Evolutionary conservation across 352 stramenopile genomes (phyloP).

Genomic region (Albugo candida): DNA sequence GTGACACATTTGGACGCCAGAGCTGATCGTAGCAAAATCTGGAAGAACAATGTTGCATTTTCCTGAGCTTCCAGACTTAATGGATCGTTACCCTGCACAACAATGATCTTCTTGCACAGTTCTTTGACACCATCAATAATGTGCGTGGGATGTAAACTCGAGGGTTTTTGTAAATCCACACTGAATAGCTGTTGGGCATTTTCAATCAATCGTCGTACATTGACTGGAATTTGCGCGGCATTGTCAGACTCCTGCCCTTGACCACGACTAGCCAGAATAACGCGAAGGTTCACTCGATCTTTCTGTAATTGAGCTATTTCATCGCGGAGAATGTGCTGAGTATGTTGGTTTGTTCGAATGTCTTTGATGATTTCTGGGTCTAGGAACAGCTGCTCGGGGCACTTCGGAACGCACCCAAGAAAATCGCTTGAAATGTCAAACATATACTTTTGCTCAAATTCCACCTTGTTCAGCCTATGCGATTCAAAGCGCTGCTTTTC

Average conservation of each 20-base stretch:
- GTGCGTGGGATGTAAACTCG: slow-evolving; percentile 80
- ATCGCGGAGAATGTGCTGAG: slow-evolving; percentile 84
- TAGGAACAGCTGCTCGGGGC: slow-evolving; percentile 69
- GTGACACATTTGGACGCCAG: slow-evolving; percentile 93
- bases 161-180: slow-evolving; percentile 85
- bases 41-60: slow-evolving; percentile 97
- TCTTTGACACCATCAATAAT: slow-evolving; percentile 84
- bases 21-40: slow-evolving; percentile 91
- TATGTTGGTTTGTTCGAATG: slow-evolving; percentile 86
- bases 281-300: slow-evolving; percentile 85
- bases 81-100: slow-evolving; percentile 88
- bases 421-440: slow-evolving; percentile 85
- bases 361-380: slow-evolving; percentile 75
- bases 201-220: slow-evolving; percentile 89
- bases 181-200: slow-evolving; percentile 90
- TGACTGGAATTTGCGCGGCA: slow-evolving; percentile 81
- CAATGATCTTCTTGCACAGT: slow-evolving; percentile 88
- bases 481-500: slow-evolving; percentile 93
- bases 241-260: slow-evolving; percentile 85
- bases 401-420: slow-evolving; percentile 80
- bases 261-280: slow-evolving; percentile 91
- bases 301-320: slow-evolving; percentile 88
- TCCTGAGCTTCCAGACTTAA: slow-evolving; percentile 92
- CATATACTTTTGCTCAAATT: slow-evolving; percentile 89
- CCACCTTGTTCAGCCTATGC: slow-evolving; percentile 72